Percentiles rank a stretch among this genome's conserved stretches.
Conservation (phyloP, 2,329 filamentous ascomycete genomes). For the Curvularia sp. region DNA sequence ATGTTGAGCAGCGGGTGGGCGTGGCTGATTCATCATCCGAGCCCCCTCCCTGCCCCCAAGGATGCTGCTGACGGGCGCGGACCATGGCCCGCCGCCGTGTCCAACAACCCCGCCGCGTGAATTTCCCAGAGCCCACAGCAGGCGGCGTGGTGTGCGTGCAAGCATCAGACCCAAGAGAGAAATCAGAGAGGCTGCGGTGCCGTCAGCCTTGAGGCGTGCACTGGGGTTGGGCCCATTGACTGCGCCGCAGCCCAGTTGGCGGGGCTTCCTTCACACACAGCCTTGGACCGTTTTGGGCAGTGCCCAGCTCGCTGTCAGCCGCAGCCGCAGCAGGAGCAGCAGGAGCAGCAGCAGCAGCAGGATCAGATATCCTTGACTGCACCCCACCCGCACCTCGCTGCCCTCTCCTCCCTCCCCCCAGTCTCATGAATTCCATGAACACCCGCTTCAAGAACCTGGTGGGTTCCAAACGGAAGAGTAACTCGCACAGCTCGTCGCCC, state of each 20-base stretch:
- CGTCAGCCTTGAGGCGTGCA: constrained; percentile 10
- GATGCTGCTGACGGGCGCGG: constrained; percentile 19
- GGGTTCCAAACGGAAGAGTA: constrained; percentile 78
- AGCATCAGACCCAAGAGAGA: too few relatives aligned
- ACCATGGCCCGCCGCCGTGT: constrained; percentile 19
- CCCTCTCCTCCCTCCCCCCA: constrained; percentile 27
- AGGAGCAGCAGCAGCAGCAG: constrained; percentile 29
- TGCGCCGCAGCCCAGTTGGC: constrained; percentile 24
- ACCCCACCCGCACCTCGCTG: constrained; percentile 35
- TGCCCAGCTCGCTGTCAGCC: constrained; percentile 43
- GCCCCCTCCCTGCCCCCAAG: background rate
- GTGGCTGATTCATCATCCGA: background rate
- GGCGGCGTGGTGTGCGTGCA: too few relatives aligned
- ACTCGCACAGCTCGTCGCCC: constrained; percentile 59
- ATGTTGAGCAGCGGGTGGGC: background rate
- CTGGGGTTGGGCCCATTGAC: constrained; percentile 2
- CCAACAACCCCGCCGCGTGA: constrained; percentile 22
- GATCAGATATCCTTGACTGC: constrained; percentile 34
- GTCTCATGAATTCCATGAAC: constrained; percentile 79
- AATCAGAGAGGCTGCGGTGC: background rate
- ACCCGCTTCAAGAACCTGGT: constrained; percentile 80
- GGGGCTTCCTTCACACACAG: constrained; percentile 26
- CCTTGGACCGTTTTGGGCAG: constrained; percentile 25
- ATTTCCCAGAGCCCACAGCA: constrained; percentile 2
- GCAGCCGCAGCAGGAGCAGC: constrained; percentile 27